Evolutionary conservation across 768 basidiomycete species (phyloP), one percentile per base, ranked within the genome.

Genomic region (Auricularia sp.): DNA sequence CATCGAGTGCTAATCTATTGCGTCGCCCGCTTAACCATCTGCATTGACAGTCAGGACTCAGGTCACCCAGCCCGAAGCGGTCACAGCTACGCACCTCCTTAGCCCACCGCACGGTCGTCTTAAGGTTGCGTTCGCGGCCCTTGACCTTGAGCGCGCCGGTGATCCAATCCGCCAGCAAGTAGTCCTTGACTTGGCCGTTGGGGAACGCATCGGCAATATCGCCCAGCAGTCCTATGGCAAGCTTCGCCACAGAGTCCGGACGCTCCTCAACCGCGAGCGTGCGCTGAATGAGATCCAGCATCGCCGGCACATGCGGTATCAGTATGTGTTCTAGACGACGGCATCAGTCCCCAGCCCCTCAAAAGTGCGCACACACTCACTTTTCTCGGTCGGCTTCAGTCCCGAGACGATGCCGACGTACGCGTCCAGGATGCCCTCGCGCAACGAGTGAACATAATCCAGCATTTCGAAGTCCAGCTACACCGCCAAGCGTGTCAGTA

Each of bases 371-470:
- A 44, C n/a, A 37, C 45, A 75, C 77, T 66, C 69, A 91, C 93
- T 83, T 78, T 92, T 87, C 24, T 85, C 83, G 1, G 89, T 89
- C 70, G 85, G 86, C 80, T 94, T 95, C 72, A 98, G 78, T 0
- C 90, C 94, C 44, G 92, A 88, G 66, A 98, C 87, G 68, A 99
- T 88, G 33, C 96, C 95, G 3, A 92, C 96, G 71, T 97, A 98
- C 2, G 97, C 96, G 75, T 99, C 97, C 37, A 98, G 79, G 68
- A 99, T 98, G 56, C 94, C 94, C 71, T 98, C 97, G 44, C 97
- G 86, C 65, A 99, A 81, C 63, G 85, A 85, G 63, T 85, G 82
- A 56, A 96, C 92, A 71, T 98, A 98, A 68, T 99, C 97, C 65
- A 95, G 83, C 65, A 95, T 83, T 67, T 96, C 94, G 69, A 86